Conservation (phyloP, 2,329 filamentous ascomycete genomes). For the Metarhizium anisopliae region DNA sequence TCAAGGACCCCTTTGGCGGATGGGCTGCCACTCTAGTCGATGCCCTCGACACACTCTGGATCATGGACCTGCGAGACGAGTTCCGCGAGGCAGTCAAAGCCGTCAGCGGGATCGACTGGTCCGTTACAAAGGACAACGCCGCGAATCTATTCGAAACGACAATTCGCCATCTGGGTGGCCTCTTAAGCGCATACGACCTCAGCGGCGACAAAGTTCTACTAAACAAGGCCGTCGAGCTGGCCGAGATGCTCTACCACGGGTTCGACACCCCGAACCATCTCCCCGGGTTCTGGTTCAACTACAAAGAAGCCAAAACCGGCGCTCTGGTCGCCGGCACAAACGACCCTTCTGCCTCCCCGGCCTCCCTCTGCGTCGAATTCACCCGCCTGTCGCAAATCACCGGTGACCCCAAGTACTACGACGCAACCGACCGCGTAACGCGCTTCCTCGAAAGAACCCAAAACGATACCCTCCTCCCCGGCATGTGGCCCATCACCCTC, state of each 20-base stretch:
- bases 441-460: conserved; percentile 58
- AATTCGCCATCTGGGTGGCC: conserved; percentile 43
- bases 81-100: conserved; percentile 45
- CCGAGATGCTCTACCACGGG: conserved; percentile 42
- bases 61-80: conserved; percentile 49
- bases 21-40: conserved; percentile 54
- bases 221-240: conserved; percentile 38
- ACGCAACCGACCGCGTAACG: conserved; percentile 62
- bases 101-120: conserved; percentile 40
- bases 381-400: conserved; percentile 63
- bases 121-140: conserved; percentile 28
- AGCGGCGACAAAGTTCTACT: conserved; percentile 33
- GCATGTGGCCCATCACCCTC: conserved; percentile 62
- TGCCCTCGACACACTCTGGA: conserved; percentile 50
- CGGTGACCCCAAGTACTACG: conserved; percentile 60
- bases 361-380: conserved; percentile 46
- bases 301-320: conserved; percentile 14
- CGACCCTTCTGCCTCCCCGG: conserved; percentile 39
- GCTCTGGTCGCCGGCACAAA: conserved; percentile 51
- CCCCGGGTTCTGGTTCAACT: conserved; percentile 25
- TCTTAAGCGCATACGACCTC: conserved; percentile 41
- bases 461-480: conserved; percentile 56
- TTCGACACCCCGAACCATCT: conserved; percentile 43
- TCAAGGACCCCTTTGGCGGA: conserved; percentile 38
- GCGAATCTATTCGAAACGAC: conserved; percentile 46